These are phyloP conservation scores for Spergularia marina DNA, from an alignment of 148 eudicot species.

Conservation along the genomic window DNA sequence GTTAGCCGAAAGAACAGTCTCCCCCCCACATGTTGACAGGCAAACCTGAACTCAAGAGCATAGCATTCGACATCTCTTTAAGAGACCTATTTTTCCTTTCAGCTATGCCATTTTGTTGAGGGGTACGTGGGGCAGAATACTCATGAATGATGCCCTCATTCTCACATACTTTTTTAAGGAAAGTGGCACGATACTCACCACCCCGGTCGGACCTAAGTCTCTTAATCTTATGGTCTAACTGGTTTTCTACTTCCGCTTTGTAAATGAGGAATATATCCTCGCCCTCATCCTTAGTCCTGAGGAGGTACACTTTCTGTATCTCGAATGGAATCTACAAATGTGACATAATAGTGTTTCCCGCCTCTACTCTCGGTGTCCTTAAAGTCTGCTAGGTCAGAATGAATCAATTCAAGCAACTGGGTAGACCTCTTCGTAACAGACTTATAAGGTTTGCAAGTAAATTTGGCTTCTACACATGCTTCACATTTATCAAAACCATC, in stretches of 20 bases:
- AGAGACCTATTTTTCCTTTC: background rate
- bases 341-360: background rate
- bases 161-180: background rate
- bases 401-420: background rate
- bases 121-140: background rate
- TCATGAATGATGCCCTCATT: background rate
- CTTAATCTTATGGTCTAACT: background rate
- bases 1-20: background rate
- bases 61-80: constrained; percentile 4
- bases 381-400: background rate
- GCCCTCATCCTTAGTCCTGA: background rate
- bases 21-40: background rate
- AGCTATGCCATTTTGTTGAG: background rate
- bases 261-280: background rate
- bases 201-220: background rate
- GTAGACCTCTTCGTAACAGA: background rate
- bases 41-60: constrained; percentile 1
- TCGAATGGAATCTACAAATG: background rate
- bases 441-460: background rate
- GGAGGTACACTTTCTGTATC: background rate
- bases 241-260: background rate
- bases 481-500: background rate
- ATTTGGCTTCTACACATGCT: background rate
- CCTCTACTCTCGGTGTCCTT: constrained; percentile 3
- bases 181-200: background rate